Evolutionary conservation across 139 green algal genomes (phyloP).

Genomic region (Axilococcus clingmanii): DNA sequence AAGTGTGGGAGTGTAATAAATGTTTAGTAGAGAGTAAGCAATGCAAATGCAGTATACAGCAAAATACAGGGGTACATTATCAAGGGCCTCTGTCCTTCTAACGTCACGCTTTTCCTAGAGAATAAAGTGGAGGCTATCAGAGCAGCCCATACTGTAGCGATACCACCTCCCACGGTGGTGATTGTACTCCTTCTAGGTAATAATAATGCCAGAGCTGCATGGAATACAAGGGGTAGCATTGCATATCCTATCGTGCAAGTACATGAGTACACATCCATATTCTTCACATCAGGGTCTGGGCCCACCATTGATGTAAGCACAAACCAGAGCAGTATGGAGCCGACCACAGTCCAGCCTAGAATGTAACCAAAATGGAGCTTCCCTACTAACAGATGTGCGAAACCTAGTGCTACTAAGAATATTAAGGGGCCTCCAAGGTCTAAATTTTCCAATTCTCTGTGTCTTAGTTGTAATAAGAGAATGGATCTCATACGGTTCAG

Average conservation of each 20-base stretch:
- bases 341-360: constrained; percentile 83
- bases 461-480: constrained; percentile 50
- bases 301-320: constrained; percentile 34
- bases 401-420: constrained; percentile 62
- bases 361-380: constrained; percentile 94
- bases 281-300: constrained; percentile 7
- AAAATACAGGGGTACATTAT: constrained; percentile 74
- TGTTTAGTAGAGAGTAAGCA: constrained; percentile 80
- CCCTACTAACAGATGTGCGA: constrained; percentile 80
- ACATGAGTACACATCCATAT: constrained; percentile 73
- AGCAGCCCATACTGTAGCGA: constrained; percentile 60
- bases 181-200: constrained; percentile 38
- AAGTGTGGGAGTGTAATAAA: no score
- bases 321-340: constrained; percentile 62
- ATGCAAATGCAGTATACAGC: constrained; percentile 68
- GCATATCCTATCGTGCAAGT: constrained; percentile 86
- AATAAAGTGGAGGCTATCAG: constrained; percentile 59
- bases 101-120: constrained; percentile 31
- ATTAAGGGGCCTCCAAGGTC: constrained; percentile 85
- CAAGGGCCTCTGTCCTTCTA: constrained; percentile 52
- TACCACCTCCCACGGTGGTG: constrained; percentile 21
- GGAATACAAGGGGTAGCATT: constrained; percentile 71
- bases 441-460: constrained; percentile 53
- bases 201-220: constrained; percentile 53
- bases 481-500: constrained; percentile 55